phyloP scores from a whole-genome alignment of 2,329 filamentous ascomycete species.

The Trichoderma guizhouense region DNA sequence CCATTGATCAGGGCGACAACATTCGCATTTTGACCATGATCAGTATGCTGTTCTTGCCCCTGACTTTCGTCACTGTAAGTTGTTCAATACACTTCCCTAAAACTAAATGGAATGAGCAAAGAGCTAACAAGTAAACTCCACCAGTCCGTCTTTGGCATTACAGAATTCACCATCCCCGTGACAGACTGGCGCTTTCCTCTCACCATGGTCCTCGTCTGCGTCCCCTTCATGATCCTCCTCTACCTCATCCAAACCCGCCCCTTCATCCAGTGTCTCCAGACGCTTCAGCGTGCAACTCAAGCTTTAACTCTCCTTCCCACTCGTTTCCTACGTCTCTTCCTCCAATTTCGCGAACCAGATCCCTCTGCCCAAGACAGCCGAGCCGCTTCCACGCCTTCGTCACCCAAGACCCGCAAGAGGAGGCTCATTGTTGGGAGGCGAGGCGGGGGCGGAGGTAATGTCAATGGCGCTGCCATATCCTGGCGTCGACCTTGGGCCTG shows the following conservation, averaged over 20 bases:
- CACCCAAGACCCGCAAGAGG: conserved; percentile 21
- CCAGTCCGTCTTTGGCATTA: conserved; percentile 54
- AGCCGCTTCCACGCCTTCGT: neutral
- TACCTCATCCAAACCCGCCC: conserved; percentile 43
- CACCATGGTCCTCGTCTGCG: conserved; percentile 64
- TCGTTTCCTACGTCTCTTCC: neutral
- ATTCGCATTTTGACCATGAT: conserved; percentile 59
- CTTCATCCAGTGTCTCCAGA: conserved; percentile 31
- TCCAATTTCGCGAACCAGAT: neutral
- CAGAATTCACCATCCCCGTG: conserved; percentile 41
- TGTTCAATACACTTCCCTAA: neutral
- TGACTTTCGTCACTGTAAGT: conserved; percentile 56
- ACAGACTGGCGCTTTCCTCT: conserved; percentile 45
- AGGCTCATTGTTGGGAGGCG: conserved; percentile 19
- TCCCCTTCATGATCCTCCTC: conserved; percentile 48
- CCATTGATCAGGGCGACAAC: conserved; percentile 62
- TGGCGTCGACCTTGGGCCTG: neutral
- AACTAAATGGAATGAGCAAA: neutral
- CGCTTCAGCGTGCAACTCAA: neutral
- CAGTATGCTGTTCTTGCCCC: conserved; percentile 58
- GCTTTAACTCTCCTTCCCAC: neutral
- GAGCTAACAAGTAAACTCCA: neutral
- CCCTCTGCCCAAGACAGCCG: neutral
- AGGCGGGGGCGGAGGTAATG: neutral
- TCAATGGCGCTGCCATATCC: neutral